These are phyloP conservation scores for Nemania bipapillata DNA, from an alignment of 2,329 filamentous ascomycete genomes.

Conservation along the genomic window DNA sequence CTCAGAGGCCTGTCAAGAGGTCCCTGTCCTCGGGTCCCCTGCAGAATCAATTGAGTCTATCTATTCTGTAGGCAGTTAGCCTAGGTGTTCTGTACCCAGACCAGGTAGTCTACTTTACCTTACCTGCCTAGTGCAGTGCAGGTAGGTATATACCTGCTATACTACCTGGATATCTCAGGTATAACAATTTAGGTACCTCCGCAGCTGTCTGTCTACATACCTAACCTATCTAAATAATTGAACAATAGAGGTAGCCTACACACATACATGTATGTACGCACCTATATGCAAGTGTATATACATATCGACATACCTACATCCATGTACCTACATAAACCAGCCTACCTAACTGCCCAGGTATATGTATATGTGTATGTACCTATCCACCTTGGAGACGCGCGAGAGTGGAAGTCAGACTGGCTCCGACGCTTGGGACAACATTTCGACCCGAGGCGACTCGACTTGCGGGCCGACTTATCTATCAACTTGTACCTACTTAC, in stretches of 20 bases:
- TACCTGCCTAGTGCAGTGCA: background rate
- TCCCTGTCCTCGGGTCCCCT: background rate
- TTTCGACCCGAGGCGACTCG: background rate
- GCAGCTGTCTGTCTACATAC: too few species aligned
- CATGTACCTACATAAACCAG: background rate
- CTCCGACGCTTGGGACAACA: background rate
- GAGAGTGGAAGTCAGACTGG: conserved; percentile 14
- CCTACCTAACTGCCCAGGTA: too few species aligned
- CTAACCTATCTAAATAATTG: too few species aligned
- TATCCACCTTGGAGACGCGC: conserved; percentile 10
- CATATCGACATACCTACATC: background rate
- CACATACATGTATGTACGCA: too few species aligned
- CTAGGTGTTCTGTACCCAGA: too few species aligned
- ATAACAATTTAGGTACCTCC: too few species aligned
- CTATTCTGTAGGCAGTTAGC: background rate
- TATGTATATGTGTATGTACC: too few species aligned
- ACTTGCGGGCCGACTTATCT: background rate
- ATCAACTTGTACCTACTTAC: background rate
- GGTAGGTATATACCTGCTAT: too few species aligned
- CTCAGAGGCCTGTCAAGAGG: background rate
- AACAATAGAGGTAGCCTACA: too few species aligned
- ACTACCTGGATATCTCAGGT: too few species aligned
- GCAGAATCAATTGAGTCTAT: conserved; percentile 7
- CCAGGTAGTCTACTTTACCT: too few species aligned
- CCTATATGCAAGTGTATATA: background rate